phyloP scores from a whole-genome alignment of 1,284 basidiomycete species.

The Ceratobasidium sp. region DNA sequence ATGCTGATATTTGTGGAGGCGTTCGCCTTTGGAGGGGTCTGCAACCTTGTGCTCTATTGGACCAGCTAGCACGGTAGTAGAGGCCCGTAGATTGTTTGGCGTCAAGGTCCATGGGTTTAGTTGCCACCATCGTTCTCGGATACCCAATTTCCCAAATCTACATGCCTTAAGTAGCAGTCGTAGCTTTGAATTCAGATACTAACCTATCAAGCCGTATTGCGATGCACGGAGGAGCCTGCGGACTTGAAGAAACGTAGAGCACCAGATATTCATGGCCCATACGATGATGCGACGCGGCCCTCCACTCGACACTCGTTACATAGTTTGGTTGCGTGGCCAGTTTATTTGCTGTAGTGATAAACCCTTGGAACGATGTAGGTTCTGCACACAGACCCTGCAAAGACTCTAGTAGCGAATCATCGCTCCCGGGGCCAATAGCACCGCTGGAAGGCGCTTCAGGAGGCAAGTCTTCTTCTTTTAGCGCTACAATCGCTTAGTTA shows the following conservation, averaged over 20 bases:
- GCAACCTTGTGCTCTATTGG: constrained; percentile 4
- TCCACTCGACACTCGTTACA: constrained; percentile 27
- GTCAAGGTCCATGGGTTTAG: background rate
- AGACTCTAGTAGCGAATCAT: background rate
- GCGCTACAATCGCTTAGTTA: background rate
- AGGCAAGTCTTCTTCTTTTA: constrained; percentile 1
- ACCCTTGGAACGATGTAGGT: constrained; percentile 5
- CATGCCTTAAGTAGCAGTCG: background rate
- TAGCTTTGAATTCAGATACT: background rate
- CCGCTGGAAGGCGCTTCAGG: background rate
- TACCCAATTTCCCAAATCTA: constrained; percentile 32
- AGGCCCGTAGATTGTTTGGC: background rate
- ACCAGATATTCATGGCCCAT: constrained; percentile 12
- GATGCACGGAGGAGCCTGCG: constrained; percentile 1
- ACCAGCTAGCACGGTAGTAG: constrained; percentile 25
- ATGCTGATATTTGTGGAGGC: constrained; percentile 14
- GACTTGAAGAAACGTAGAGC: constrained; percentile 4
- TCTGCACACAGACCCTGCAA: constrained; percentile 6
- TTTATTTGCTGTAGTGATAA: constrained; percentile 3
- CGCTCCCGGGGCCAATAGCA: background rate
- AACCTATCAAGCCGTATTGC: constrained; percentile 32
- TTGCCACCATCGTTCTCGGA: constrained; percentile 14
- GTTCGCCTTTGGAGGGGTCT: constrained; percentile 4
- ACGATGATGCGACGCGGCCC: background rate
- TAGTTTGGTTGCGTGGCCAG: constrained; percentile 2